Base-by-base conservation (phyloP, 2,329 filamentous ascomycete genomes). In the Aspergillus sp. region DNA sequence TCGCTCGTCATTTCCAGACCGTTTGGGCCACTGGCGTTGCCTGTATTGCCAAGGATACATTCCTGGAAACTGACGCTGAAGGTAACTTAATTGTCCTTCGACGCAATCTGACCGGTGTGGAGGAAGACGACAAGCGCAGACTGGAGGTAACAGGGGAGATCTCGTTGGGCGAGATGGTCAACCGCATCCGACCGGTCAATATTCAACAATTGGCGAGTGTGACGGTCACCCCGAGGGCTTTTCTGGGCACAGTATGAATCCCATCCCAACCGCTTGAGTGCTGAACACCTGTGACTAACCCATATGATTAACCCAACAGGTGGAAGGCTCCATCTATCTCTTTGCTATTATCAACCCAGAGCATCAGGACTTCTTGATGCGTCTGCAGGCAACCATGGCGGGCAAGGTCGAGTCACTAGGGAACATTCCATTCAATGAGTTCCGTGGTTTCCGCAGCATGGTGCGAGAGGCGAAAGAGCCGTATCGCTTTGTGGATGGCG, bases 251-350 rank as follows among this genome's bases (percentile, higher is more conserved):
- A 57, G 93, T 94, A 84, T 79, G 89, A 76, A 21, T 10, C 45
- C 39, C 36, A 25, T 48, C 55, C 53, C 39, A 28, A 19, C 28
- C 45, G 10, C 12, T 57, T 41, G 28, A 15, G 5, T 3, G 41
- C n/a, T 41, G n/a, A 13, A n/a, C 30, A n/a, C 13, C 21, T 36
- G 32, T 23, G 6, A 32, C 61, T 58, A 23, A 63, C 49, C n/a
- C 21, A 32, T 15, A 10, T 12, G 5, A 32, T 19, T 28, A 9
- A 2, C 12, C 17, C 23, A 32, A 53, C 67, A 95, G 91, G 87
- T 93, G 51, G 94, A 98, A 74, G 95, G 95, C 25, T 90, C 90
- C 0, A 89, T 99, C 52, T 97, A 97, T 75, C 86, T 99, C 65
- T 94, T 95, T 69, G 92, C 90, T 0, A 85, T 90, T 6, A 92